phyloP scores from a whole-genome alignment of 2,329 filamentous ascomycete species.

The Aspergillus carbonarius region DNA sequence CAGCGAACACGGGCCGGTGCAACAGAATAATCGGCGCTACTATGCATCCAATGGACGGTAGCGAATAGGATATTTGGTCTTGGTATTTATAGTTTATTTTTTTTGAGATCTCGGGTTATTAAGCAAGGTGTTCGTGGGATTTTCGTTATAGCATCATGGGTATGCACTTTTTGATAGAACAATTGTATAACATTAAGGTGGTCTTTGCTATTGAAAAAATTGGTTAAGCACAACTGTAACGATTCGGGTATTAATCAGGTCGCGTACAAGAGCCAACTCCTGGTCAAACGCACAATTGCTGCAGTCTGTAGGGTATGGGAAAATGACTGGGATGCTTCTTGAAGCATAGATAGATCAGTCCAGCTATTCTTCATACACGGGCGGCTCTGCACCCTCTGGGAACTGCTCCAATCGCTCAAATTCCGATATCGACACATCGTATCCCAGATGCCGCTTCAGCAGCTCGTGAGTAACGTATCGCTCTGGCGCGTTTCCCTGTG shows the following conservation, averaged over 20 bases:
- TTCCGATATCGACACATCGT: slow-evolving; percentile 2
- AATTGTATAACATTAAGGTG: too few relatives aligned
- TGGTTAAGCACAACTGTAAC: too few relatives aligned
- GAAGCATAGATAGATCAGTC: too few relatives aligned
- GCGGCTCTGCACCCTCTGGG: neutral
- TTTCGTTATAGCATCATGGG: neutral
- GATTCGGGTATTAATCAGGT: too few relatives aligned
- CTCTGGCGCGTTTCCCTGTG: slow-evolving; percentile 5
- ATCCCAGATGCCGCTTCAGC: slow-evolving; percentile 6
- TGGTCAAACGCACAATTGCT: too few relatives aligned
- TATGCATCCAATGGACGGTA: neutral
- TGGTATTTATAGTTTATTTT: neutral
- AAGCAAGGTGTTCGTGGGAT: neutral
- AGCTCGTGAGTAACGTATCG: slow-evolving; percentile 7
- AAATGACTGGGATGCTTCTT: neutral
- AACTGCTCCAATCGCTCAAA: slow-evolving; percentile 3
- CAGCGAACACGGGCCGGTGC: neutral
- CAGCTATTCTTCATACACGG: neutral
- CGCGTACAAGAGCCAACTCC: too few relatives aligned
- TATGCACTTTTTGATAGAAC: too few relatives aligned
- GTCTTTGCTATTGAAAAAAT: too few relatives aligned
- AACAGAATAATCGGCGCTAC: neutral
- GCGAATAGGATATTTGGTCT: neutral
- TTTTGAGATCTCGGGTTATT: neutral
- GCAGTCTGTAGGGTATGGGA: too few relatives aligned